Evolutionary conservation across 345 rosid genomes (phyloP), one percentile per base, ranked within the genome.

Genomic region (Eucalyptus tenuipes): DNA sequence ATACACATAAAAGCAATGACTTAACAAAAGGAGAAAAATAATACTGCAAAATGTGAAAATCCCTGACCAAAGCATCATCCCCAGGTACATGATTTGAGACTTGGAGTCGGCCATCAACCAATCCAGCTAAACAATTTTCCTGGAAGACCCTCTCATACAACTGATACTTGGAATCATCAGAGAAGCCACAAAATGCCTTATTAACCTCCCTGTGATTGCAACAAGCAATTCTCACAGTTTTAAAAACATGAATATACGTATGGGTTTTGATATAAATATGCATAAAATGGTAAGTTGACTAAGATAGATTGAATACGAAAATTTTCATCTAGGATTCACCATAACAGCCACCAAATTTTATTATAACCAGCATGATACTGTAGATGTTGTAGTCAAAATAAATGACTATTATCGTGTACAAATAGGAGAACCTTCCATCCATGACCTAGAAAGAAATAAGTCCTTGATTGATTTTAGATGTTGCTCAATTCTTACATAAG

Each of bases 121-220:
- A 89, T 85, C 89, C 81, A 87, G 91, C 91, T 86, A 86, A 61
- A 85, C 64, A 87, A 86, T 86, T 86, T 40, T 91, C 92, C 89
- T 49, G 92, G 88, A 90, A 89, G n/a, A 89, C 55, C 66, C 87
- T 92, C 91, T 89, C 89, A 88, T 89, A 90, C 86, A 92, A 91
- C 80, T 89, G 82, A 88, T 87, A 88, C 86, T 93, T 95, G 85
- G 93, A 92, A 89, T 89, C 93, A 89, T 92, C 92, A 90, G 86
- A 88, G 92, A 97, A 97, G 88, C 99, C 99, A 92, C 99, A 97
- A 87, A 96, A 93, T 71, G 99, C 99, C 91, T 98, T 98, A 84
- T 95, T 97, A 71, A 90, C 91, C 91, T 98, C 99, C 96, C 99
- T 97, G 93, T 71, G 86, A 89, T 91, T 91, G n/a, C 90, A 92